Evolutionary conservation across 1,139 yeast species (phyloP), one percentile per base, ranked within the genome.

Genomic region (Yamadazyma diddensiae): DNA sequence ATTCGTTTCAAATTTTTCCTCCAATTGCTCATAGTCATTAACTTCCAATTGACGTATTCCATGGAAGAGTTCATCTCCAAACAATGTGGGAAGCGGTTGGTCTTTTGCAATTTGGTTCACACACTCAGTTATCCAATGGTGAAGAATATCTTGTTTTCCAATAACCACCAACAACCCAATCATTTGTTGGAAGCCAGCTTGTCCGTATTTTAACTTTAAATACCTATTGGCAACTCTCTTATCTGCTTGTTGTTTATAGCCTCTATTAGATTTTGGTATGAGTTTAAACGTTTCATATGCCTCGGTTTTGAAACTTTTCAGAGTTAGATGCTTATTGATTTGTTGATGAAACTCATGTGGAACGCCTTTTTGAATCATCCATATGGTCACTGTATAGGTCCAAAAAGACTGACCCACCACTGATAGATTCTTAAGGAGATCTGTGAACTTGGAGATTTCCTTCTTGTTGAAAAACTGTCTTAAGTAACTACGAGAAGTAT

Each of bases 121-220:
- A n/a, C n/a, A n/a, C n/a, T n/a, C n/a, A n/a, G n/a, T n/a, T n/a
- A n/a, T n/a, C n/a, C n/a, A n/a, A n/a, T n/a, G n/a, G n/a, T n/a
- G n/a, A n/a, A n/a, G n/a, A n/a, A n/a, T n/a, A n/a, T n/a, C 11
- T 21, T 21, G 22, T 5, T 10, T 10, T 21, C 11, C n/a, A 4
- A 12, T 16, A 4, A 35, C 4, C 3, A 29, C 30, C 6, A 37
- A 13, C 15, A 33, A 26, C 11, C 37, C 42, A 9, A 41, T 30
- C n/a, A 29, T 17, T 24, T 43, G 47, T 22, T 41, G 37, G 30
- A 43, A 43, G 10, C 38, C 43, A 1, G 35, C 26, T 18, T 31
- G 28, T 10, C 46, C 43, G 8, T 36, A 21, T 10, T 37, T 42
- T 2, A 39, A 23, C 23, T 35, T 24, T 10, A 35, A 10, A 21